A percentile compares a stretch with the other conserved stretches of the same genome.
These are phyloP conservation scores for Metrosideros polymorpha DNA, from an alignment of 441 rosid genomes.

Conservation along the genomic window DNA sequence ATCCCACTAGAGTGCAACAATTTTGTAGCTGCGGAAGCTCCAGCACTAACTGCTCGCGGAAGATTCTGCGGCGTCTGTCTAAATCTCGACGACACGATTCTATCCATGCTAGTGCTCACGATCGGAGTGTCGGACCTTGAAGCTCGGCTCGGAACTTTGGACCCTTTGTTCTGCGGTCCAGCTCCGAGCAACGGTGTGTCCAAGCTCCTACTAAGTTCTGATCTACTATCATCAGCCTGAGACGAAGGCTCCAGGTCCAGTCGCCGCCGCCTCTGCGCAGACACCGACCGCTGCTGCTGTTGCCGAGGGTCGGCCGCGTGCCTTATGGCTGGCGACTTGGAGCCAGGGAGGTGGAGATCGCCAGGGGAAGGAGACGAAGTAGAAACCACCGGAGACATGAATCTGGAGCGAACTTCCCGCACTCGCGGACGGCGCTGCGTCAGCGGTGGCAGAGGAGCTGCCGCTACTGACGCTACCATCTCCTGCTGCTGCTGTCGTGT, in stretches of 20 bases:
- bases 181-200: constrained; percentile 21
- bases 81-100: constrained; percentile 23
- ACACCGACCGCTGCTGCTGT: constrained; percentile 25
- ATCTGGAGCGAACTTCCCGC: constrained; percentile 76
- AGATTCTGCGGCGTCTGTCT: constrained; percentile 15
- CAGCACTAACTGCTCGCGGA: constrained; percentile 12
- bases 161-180: not conserved
- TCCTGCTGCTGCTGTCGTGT: not conserved
- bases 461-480: not conserved
- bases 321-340: constrained; percentile 30
- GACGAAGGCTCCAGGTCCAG: constrained; percentile 21
- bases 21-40: constrained; percentile 39
- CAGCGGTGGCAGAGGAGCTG: constrained; percentile 27
- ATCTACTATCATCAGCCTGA: constrained; percentile 26
- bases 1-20: constrained; percentile 41
- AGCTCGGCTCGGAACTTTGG: not conserved
- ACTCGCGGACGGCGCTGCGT: constrained; percentile 65
- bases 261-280: constrained; percentile 44
- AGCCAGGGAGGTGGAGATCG: constrained; percentile 15
- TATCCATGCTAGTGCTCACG: constrained; percentile 17
- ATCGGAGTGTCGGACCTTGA: constrained; percentile 21
- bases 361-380: constrained; percentile 20
- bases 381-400: constrained; percentile 57
- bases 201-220: constrained; percentile 22
- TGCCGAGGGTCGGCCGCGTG: constrained; percentile 4